Evolutionary conservation across 225 moss, liverwort and hornwort species (phyloP), one percentile per base, ranked within the genome.

Genomic region (Polytrichum commune): DNA sequence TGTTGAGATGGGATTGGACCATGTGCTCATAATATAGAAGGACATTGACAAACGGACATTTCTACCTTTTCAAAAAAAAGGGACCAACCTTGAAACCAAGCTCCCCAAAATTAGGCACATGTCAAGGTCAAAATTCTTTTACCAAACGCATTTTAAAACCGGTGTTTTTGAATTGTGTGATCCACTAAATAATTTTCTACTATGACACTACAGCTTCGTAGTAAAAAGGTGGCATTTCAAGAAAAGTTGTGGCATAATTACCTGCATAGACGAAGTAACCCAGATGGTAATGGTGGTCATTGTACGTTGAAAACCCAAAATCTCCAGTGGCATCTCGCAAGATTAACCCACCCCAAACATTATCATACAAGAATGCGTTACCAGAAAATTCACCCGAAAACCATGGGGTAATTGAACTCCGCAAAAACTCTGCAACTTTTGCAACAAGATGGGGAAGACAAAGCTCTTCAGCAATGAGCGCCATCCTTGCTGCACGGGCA

Each of bases 241-340:
- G 38, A 16, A 32, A 46, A 46, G 46, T 35, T 46, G 46, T 46
- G 0, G 46, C 16, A 46, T 46, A 16, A 65, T 61, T 81, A 87
- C 87, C 88, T 69, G 98, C 93, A 58, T 98, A 98, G 57, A 95
- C 92, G 60, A 98, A 98, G 75, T 98, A 98, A 0, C 98, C 98
- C 27, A 88, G 75, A 70, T 98, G 98, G 80, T 72, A 98, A 72
- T 98, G 98, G 74, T 98, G 98, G 70, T 98, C 98, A 56, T 98
- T 98, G 32, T 95, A 98, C 62, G 88, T 67, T 2, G 83, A 95
- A 65, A 98, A 78, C 3, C 98, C 98, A 23, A 95, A 98, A 69
- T 93, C 86, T n/a, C 74, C 83, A 7, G 89, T 80, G 5, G 95
- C 98, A 26, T 89, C 81, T 64, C 92, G 86, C 38, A 95, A 95